Evolutionary conservation across 257 asterid species (phyloP).

Genomic region (Perilla frutescens): DNA sequence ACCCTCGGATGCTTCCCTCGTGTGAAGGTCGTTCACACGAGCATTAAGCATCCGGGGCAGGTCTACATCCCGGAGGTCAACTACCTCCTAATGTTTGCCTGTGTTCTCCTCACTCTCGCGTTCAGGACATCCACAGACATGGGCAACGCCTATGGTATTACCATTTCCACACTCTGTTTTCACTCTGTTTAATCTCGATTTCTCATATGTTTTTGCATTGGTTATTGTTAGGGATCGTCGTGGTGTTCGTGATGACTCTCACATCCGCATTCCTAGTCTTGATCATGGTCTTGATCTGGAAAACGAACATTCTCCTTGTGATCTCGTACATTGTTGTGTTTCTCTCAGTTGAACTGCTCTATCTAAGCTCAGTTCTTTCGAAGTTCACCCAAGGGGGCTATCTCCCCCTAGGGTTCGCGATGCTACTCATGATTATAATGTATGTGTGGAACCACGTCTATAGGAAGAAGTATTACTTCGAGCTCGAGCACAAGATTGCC

Average conservation of each 20-base stretch:
- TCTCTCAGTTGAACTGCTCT: conserved; percentile 48
- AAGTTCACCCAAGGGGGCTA: conserved; percentile 63
- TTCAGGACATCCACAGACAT: conserved; percentile 49
- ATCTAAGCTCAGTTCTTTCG: conserved; percentile 57
- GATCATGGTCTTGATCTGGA: conserved; percentile 71
- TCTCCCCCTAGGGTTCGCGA: conserved; percentile 55
- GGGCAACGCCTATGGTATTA: conserved; percentile 66
- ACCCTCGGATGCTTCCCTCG: conserved; percentile 70
- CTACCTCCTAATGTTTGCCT: conserved; percentile 59
- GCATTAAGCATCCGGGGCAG: conserved; percentile 54
- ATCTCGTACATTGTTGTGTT: conserved; percentile 38
- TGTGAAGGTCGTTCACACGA: conserved; percentile 59
- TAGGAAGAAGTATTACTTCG: conserved; percentile 51
- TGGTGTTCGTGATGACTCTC: conserved; percentile 62
- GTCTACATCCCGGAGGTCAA: conserved; percentile 63
- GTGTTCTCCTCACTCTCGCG: conserved; percentile 50
- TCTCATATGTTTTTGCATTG: not conserved
- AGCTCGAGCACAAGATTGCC: conserved; percentile 56
- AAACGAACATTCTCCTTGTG: conserved; percentile 50
- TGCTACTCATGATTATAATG: conserved; percentile 54
- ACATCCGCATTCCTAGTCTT: conserved; percentile 57
- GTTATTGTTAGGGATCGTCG: conserved; percentile 55
- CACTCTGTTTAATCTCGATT: no score
- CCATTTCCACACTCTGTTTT: no score
- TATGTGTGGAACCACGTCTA: conserved; percentile 55